Conservation (phyloP, 495 filamentous ascomycete species). For the Aspergillus heteromorphus region DNA sequence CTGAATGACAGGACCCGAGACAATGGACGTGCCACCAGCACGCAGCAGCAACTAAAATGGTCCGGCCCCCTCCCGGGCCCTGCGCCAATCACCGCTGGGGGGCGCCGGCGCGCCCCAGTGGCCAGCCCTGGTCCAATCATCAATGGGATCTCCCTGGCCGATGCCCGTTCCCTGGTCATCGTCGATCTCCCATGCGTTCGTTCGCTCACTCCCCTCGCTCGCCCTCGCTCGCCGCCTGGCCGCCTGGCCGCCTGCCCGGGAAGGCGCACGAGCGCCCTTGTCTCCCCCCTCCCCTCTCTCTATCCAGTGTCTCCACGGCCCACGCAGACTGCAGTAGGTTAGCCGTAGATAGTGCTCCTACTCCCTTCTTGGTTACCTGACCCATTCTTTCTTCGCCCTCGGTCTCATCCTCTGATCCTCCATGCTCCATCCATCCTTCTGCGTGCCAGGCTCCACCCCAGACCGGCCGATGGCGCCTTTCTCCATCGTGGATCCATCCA, state of each 20-base stretch:
- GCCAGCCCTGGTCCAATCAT: neutral
- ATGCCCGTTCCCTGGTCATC: slow-evolving; percentile 16
- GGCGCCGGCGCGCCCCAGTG: neutral
- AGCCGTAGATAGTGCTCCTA: no score
- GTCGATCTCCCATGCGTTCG: slow-evolving; percentile 20
- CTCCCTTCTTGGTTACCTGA: no score
- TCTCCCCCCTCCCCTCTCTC: neutral
- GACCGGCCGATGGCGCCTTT: neutral
- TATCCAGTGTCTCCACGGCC: neutral
- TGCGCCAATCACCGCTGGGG: slow-evolving; percentile 2
- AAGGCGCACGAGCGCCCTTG: slow-evolving; percentile 12
- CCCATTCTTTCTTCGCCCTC: slow-evolving; percentile 2
- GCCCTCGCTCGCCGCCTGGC: slow-evolving; percentile 3
- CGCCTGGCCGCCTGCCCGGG: slow-evolving; percentile 1
- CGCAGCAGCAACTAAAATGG: slow-evolving; percentile 15
- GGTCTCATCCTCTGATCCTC: neutral
- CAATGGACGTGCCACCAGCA: slow-evolving; percentile 20
- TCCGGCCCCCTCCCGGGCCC: slow-evolving; percentile 3
- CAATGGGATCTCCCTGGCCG: neutral
- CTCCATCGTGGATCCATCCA: neutral
- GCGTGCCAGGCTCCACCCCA: slow-evolving; percentile 2
- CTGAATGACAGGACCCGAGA: slow-evolving; percentile 25
- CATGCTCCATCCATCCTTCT: neutral
- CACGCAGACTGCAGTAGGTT: no score
- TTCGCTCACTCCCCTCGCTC: no score